Evolutionary conservation across 2,329 filamentous ascomycete genomes (phyloP).

Genomic region (Pyricularia grisea): DNA sequence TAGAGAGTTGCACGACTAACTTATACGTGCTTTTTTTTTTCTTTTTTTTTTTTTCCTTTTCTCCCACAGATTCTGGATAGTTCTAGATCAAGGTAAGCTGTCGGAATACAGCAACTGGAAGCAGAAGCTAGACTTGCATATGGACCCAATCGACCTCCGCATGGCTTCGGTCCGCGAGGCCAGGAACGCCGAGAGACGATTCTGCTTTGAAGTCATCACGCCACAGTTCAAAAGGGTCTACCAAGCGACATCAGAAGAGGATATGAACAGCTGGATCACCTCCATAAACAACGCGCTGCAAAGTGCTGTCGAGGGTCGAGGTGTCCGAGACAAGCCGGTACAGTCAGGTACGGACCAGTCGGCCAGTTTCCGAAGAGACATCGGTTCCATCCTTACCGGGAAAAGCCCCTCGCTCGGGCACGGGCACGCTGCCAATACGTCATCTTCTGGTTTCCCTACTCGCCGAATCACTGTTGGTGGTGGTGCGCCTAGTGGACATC

Average conservation of each 20-base stretch:
- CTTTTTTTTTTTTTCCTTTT: too few relatives aligned
- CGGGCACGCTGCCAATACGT: slow-evolving; percentile 41
- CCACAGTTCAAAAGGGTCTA: slow-evolving; percentile 94
- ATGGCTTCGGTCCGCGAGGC: slow-evolving; percentile 97
- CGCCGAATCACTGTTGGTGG: slow-evolving; percentile 90
- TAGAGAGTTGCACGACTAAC: not conserved
- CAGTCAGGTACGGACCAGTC: slow-evolving; percentile 34
- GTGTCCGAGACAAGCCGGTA: slow-evolving; percentile 43
- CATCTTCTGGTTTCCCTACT: slow-evolving; percentile 48
- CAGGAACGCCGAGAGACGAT: slow-evolving; percentile 84
- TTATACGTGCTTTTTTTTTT: too few relatives aligned
- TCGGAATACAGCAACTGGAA: slow-evolving; percentile 99
- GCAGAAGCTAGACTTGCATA: slow-evolving; percentile 89
- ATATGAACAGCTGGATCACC: slow-evolving; percentile 94
- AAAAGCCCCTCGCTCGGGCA: slow-evolving; percentile 68
- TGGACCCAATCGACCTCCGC: slow-evolving; percentile 93
- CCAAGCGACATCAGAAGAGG: slow-evolving; percentile 94
- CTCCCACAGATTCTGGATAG: slow-evolving; percentile 80
- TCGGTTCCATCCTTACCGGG: slow-evolving; percentile 85
- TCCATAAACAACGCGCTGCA: slow-evolving; percentile 97
- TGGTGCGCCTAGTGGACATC: slow-evolving; percentile 63
- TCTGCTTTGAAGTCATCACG: slow-evolving; percentile 98
- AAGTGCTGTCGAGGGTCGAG: slow-evolving; percentile 81
- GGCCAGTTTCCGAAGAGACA: slow-evolving; percentile 60
- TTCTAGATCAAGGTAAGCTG: slow-evolving; percentile 89